Percentiles rank a stretch among this genome's conserved stretches.
Evolutionary conservation across 805 yeast species (phyloP).

Genomic region (Metschnikowia vanudenii): DNA sequence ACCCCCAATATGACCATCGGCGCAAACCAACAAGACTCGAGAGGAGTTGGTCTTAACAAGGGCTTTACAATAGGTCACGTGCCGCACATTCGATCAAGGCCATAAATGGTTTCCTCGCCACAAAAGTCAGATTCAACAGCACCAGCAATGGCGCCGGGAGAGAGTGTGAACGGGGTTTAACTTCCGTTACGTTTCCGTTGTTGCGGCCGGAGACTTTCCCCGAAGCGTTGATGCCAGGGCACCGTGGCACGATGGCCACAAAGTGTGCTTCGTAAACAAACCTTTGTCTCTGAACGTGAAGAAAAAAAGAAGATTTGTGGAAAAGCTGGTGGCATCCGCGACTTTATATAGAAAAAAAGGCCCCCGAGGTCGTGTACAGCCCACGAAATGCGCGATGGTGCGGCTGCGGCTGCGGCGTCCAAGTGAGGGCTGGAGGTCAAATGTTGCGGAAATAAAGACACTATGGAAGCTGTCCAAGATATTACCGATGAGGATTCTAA

Average conservation of each 20-base stretch:
- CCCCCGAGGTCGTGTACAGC: constrained; percentile 10
- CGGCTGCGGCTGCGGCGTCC: background rate
- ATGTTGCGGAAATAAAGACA: no score
- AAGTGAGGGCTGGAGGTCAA: constrained; percentile 3
- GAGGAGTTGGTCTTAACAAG: constrained; percentile 13
- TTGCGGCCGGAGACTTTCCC: constrained; percentile 87
- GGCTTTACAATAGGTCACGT: constrained; percentile 2
- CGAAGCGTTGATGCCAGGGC: constrained; percentile 51
- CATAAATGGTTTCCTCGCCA: background rate
- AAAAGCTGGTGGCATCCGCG: constrained; percentile 1
- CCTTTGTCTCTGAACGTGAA: constrained; percentile 67
- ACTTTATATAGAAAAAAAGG: constrained; percentile 6
- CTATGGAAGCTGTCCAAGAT: no score
- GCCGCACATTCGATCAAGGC: background rate
- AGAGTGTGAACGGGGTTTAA: constrained; percentile 12
- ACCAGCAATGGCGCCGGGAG: background rate
- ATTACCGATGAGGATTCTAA: no score
- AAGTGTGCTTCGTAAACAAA: constrained; percentile 75
- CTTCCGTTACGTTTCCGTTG: constrained; percentile 56
- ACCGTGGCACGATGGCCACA: constrained; percentile 29
- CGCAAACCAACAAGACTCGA: constrained; percentile 13
- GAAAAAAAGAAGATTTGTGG: constrained; percentile 19
- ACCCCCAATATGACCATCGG: constrained; percentile 9
- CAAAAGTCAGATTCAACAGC: constrained; percentile 1
- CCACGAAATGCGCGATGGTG: background rate